Evolutionary conservation across 2,329 filamentous ascomycete genomes (phyloP), one percentile per base, ranked within the genome.

Genomic region (Thelonectria blattea): DNA sequence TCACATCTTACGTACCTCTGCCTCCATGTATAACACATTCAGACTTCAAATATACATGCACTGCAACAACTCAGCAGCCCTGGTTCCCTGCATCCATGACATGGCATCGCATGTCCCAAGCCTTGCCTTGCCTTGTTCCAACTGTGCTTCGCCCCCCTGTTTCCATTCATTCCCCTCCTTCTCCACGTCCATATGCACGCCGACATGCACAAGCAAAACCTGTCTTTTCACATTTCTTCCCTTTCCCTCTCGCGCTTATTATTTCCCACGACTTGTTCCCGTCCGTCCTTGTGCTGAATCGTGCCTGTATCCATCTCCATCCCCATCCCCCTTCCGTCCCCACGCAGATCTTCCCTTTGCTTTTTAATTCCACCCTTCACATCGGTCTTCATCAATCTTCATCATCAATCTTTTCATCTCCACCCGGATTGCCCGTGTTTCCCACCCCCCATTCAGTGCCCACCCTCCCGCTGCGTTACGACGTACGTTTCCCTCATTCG

Each of bases 51-150:
- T 14, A 22, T 46, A 17, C 9, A 27, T 12, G 22, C 9, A 12
- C 42, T 30, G 27, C 27, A 6, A 4, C 27, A 30, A 20, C 9
- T 20, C 20, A 15, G 32, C 11, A 22, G 27, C 24, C 39, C 18
- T 24, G 4, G 49, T 30, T 43, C 51, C 41, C 51, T 43, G 41
- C 52, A 48, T 32, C 37, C 50, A 48, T 49, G 56, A 49, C 52
- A 60, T 56, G 57, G 41, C 57, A 50, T 49, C 37, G 56, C 50
- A 54, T 54, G 41, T 39, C 50, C 50, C 22, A 24, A 24, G 22
- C 22, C 22, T 24, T 24, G 22, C 22, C 3, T 24, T 3, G 3
- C 6, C 22, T 4, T 4, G 22, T 24, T 24, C 22, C 22, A 24
- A 6, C 22, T 24, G 22, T 17, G 52, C 42, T 43, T 45, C 54